Conservation (phyloP, 2,329 filamentous ascomycete genomes). For the Clathrospora elynae region DNA sequence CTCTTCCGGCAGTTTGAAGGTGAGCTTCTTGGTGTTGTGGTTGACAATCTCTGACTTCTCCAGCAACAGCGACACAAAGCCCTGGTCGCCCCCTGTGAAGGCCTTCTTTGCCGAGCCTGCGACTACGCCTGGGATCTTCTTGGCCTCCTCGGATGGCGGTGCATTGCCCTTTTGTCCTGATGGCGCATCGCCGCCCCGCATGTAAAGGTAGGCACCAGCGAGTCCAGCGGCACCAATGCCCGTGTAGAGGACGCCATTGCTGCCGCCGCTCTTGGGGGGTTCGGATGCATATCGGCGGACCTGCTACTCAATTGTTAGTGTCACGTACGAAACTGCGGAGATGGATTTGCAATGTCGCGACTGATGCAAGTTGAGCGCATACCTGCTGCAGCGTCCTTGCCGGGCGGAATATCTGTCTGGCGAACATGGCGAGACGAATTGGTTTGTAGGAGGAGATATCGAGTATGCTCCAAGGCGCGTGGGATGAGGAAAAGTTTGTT, state of each 20-base stretch:
- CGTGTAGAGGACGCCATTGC: conserved; percentile 58
- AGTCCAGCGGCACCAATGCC: conserved; percentile 64
- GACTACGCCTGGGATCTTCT: conserved; percentile 49
- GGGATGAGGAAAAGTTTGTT: conserved; percentile 10
- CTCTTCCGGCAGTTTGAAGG: conserved; percentile 83
- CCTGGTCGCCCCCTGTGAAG: conserved; percentile 86
- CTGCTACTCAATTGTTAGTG: conserved; percentile 54
- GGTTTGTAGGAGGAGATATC: conserved; percentile 11
- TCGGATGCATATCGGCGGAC: conserved; percentile 75
- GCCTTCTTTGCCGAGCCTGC: conserved; percentile 54
- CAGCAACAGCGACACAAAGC: conserved; percentile 81
- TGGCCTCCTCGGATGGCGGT: conserved; percentile 42
- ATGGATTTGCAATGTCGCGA: conserved; percentile 25
- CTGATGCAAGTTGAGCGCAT: conserved; percentile 21
- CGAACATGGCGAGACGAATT: conserved; percentile 50
- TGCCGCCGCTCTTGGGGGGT: conserved; percentile 58
- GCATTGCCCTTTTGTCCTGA: conserved; percentile 31
- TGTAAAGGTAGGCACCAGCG: conserved; percentile 60
- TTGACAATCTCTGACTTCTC: conserved; percentile 79
- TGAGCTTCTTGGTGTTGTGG: conserved; percentile 92
- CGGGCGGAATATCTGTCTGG: conserved; percentile 51
- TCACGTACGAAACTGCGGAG: conserved; percentile 6
- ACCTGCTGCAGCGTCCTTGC: conserved; percentile 51
- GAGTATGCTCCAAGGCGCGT: conserved; percentile 13
- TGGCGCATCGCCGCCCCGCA: conserved; percentile 39